Evolutionary conservation across 257 asterid genomes (phyloP), one percentile per base, ranked within the genome.

Genomic region (Perilla frutescens): DNA sequence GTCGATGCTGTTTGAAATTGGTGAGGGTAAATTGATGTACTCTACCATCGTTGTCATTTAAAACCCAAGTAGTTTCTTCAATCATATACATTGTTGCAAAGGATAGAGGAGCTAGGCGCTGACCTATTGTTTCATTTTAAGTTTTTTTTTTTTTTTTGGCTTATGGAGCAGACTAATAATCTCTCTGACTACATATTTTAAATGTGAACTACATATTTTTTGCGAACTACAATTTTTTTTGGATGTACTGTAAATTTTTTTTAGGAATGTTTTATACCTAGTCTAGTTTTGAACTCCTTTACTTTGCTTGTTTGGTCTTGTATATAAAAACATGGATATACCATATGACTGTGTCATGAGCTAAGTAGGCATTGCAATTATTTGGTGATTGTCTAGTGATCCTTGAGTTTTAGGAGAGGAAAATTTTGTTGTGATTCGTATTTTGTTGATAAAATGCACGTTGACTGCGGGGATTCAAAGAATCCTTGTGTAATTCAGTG

Each of bases 101-200:
- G 60, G 70, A 36, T 39, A 10, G 82, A 71, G 70, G 79, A 62
- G 74, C 50, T 67, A 49, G 81, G 71, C 55, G 77, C 86, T 47
- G 79, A 81, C 81, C 50, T 68, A 70, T 69, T 81, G 56, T 48
- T 76, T 77, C 82, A 61, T 70, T 78, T 70, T 62, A 26, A 61
- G 55, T 36, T 5, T 55, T 14, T 61, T 71, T 55, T 14, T 61
- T 71, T 34, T 50, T 74, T 66, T 31, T 66, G 59, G 51, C 56
- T 74, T 66, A 37, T 66, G 59, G 51, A 57, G 71, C 50, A 70
- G 77, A 45, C 43, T 26, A 43, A 54, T 45, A 20, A 57, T 72
- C 67, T 69, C 8, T 50, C 62, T 50, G 43, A 44, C 53, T 48
- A 37, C 37, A 50, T 67, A 76, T 70, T 72, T 66, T 41, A 51